Conservation (phyloP, 2,329 filamentous ascomycete genomes). For the Botrytis fabae region DNA sequence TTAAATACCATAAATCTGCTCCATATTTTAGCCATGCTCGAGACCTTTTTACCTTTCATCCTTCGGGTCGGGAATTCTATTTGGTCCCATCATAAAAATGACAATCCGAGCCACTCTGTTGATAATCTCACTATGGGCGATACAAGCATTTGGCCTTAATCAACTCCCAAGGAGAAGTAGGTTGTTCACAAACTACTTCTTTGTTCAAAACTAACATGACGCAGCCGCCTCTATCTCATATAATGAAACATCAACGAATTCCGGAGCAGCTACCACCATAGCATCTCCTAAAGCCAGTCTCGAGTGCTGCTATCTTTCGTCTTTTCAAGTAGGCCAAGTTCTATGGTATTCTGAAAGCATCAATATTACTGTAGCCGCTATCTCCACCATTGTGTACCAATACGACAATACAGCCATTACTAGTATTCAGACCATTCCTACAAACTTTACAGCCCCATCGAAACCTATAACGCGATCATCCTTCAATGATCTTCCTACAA, state of each 20-base stretch:
- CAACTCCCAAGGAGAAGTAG: background rate
- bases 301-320: slow-evolving; percentile 26
- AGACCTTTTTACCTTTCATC: slow-evolving; percentile 1
- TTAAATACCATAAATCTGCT: slow-evolving; percentile 7
- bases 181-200: background rate
- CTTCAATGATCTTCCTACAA: slow-evolving; percentile 20
- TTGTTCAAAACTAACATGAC: background rate
- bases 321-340: slow-evolving; percentile 24
- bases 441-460: slow-evolving; percentile 20
- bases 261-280: background rate
- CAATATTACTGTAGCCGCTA: slow-evolving; percentile 24
- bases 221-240: slow-evolving; percentile 10
- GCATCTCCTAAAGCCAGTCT: slow-evolving; percentile 13
- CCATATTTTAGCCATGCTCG: slow-evolving; percentile 14
- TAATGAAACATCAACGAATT: slow-evolving; percentile 11
- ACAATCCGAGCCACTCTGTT: background rate
- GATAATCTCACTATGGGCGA: slow-evolving; percentile 12
- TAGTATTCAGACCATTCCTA: slow-evolving; percentile 11
- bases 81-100: background rate
- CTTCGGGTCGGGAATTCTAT: background rate
- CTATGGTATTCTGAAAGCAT: slow-evolving; percentile 26
- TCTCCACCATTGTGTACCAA: slow-evolving; percentile 27
- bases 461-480: slow-evolving; percentile 1
- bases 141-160: background rate
- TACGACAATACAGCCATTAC: slow-evolving; percentile 27